Percentiles rank a stretch among this genome's conserved stretches.
phyloP scores from a whole-genome alignment of 1,139 yeast genomes.

The Saccharomyces hybrid region DNA sequence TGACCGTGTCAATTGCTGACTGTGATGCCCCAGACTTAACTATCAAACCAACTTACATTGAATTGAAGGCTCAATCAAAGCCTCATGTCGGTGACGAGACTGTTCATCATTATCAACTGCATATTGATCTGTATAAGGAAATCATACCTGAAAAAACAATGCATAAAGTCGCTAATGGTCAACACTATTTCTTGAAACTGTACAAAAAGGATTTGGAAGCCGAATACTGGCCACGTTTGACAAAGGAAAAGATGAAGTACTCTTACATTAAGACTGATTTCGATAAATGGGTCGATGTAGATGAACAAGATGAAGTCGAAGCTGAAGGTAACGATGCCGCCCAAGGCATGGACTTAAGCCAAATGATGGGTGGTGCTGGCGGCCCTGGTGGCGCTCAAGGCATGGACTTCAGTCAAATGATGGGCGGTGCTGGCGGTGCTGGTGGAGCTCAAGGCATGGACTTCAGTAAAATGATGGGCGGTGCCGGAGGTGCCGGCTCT shows the following conservation, averaged over 20 bases:
- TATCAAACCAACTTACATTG: conserved; percentile 51
- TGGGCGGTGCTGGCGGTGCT: conserved; percentile 34
- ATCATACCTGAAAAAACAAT: conserved; percentile 60
- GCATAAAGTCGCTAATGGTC: conserved; percentile 62
- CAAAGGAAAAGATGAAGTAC: conserved; percentile 62
- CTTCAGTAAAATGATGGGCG: conserved; percentile 28
- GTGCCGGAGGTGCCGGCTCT: conserved; percentile 31
- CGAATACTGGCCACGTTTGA: conserved; percentile 91
- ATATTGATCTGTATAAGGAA: conserved; percentile 64
- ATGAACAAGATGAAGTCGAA: conserved; percentile 67
- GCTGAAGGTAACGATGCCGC: conserved; percentile 38
- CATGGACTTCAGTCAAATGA: conserved; percentile 31
- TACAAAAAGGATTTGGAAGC: conserved; percentile 61
- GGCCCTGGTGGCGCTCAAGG: conserved; percentile 35
- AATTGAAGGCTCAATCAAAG: conserved; percentile 37
- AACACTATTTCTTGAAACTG: conserved; percentile 49
- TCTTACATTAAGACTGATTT: conserved; percentile 87
- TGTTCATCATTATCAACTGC: conserved; percentile 44
- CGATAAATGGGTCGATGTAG: conserved; percentile 95
- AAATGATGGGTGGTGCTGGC: conserved; percentile 33
- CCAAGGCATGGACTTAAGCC: conserved; percentile 33
- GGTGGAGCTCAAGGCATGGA: conserved; percentile 31
- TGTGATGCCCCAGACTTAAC: conserved; percentile 56
- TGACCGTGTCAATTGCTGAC: conserved; percentile 71
- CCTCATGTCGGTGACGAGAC: conserved; percentile 49